phyloP scores from a whole-genome alignment of 345 rosid species.

The Brassica cretica region DNA sequence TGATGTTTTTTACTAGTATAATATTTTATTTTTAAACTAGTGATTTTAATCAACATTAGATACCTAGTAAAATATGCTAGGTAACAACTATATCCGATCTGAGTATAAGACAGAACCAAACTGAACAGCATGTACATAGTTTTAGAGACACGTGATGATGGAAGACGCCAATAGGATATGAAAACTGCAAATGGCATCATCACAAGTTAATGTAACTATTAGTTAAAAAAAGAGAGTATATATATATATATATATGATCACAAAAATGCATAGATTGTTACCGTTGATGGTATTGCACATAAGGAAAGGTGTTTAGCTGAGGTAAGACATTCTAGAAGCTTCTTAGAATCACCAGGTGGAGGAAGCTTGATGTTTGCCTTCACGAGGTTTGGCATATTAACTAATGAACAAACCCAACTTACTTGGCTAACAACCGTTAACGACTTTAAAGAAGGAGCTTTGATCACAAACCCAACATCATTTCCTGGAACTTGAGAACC shows the following conservation, averaged over 20 bases:
- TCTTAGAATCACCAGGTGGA: not conserved
- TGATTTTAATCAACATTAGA: too few relatives aligned
- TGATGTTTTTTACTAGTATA: too few relatives aligned
- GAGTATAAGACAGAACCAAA: not conserved
- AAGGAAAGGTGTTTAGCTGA: constrained; percentile 10
- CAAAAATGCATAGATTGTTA: constrained; percentile 6
- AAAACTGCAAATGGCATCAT: not conserved
- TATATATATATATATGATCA: not conserved
- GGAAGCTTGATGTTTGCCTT: not conserved
- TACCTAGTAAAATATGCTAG: too few relatives aligned
- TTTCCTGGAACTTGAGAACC: not conserved
- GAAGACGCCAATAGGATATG: not conserved
- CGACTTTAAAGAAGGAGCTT: not conserved
- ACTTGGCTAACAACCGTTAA: not conserved
- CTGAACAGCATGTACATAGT: not conserved
- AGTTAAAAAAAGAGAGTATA: not conserved
- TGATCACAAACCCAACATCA: constrained; percentile 11
- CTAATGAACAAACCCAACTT: not conserved
- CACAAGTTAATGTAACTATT: not conserved
- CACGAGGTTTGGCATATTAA: not conserved
- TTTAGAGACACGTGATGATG: not conserved
- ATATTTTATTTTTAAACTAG: too few relatives aligned
- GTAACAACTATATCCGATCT: too few relatives aligned
- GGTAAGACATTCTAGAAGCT: constrained; percentile 5
- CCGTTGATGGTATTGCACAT: not conserved